Percentiles rank a stretch among this genome's conserved stretches.
These are phyloP conservation scores for Nannochloropsis salina DNA, from an alignment of 108 stramenopile genomes.

Conservation along the genomic window DNA sequence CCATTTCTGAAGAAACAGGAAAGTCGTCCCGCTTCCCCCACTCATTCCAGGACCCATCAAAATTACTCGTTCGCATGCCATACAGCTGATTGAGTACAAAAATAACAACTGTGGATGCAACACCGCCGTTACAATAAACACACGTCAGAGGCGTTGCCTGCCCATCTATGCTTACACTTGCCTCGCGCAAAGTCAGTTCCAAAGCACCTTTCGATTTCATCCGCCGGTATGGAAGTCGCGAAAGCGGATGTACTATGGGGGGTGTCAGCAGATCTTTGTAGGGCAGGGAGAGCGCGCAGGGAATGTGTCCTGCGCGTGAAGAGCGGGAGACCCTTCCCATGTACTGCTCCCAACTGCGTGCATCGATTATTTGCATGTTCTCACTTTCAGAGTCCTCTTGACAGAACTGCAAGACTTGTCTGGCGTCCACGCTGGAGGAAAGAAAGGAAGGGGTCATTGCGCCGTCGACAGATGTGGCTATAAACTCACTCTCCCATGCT, in stretches of 20 bases:
- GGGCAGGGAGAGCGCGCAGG: conserved; percentile 34
- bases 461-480: conserved; percentile 18
- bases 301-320: conserved; percentile 34
- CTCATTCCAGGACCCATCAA: conserved; percentile 51
- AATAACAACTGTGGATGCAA: conserved; percentile 39
- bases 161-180: conserved; percentile 25
- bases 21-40: conserved; percentile 39
- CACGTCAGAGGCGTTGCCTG: conserved; percentile 32
- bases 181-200: conserved; percentile 31
- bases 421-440: neutral
- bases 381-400: neutral
- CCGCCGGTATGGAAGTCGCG: neutral
- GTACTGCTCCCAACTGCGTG: conserved; percentile 31
- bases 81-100: conserved; percentile 37
- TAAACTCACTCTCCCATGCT: neutral
- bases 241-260: neutral
- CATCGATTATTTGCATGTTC: conserved; percentile 30
- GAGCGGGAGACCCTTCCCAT: conserved; percentile 24
- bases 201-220: neutral
- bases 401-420: neutral
- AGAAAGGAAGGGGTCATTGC: neutral
- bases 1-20: conserved; percentile 20
- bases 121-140: conserved; percentile 50
- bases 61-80: conserved; percentile 26
- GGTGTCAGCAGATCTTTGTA: conserved; percentile 28